Evolutionary conservation across 1,139 yeast species (phyloP), one percentile per base, ranked within the genome.

Genomic region (Saccharomyces hybrid): DNA sequence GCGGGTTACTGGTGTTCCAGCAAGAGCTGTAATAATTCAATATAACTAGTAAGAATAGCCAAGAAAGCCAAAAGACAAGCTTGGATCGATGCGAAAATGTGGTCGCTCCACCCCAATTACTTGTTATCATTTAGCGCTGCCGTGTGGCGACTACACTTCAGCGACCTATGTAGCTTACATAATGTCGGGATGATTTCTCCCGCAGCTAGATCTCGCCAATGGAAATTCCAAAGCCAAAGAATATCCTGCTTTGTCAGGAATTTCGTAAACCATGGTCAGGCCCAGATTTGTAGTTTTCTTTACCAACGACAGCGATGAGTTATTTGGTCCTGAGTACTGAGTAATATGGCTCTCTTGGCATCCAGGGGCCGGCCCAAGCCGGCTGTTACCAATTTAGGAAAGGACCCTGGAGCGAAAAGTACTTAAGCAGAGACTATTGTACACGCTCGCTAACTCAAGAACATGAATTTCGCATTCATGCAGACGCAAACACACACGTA

Each of bases 401-500:
- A 32, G 44, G 25, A 38, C 44, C 44, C 44, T 38, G 44, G 44
- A 38, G 20, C 44, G 44, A 38, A 38, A 38, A 38, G 44, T 38
- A 38, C 44, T 38, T 38, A 38, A 38, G 44, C 44, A 38, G n/a
- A 38, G 7, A 9, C n/a, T 5, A 38, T 9, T 11, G 16, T 32
- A n/a, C 16, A 32, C 8, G 16, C 16, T 13, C 16, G 13, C 16
- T 2, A 32, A n/a, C 7, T 6, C 44, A 38, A 32, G 2, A 8
- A 11, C 25, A 38, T 11, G n/a, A 4, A 32, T 5, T 11, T 38
- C 20, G 3, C 20, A 4, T 9, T 9, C 25, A 38, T 16, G 16
- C 25, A 16, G n/a, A 38, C n/a, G 20, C 44, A 13, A 7, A 38
- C 25, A 38, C n/a, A 8, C 23, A 20, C 6, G 20, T 13, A 38